Conservation (phyloP, 352 stramenopile species). For the Phytophthora lateralis region DNA sequence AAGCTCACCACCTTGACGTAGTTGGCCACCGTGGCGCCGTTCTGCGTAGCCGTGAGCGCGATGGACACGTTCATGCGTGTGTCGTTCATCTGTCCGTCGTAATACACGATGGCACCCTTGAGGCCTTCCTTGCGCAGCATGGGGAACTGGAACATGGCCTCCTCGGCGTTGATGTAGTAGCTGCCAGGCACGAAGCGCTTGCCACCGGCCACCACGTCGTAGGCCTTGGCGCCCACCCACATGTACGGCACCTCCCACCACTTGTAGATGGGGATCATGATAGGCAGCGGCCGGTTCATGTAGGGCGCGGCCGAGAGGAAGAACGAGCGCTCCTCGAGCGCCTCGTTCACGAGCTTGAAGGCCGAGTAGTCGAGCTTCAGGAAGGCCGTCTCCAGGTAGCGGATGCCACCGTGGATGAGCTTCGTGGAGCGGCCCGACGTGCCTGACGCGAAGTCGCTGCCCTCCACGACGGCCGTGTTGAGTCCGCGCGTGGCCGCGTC, state of each 20-base stretch:
- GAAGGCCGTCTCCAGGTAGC: conserved; percentile 96
- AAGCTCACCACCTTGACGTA: conserved; percentile 90
- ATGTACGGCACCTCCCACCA: conserved; percentile 97
- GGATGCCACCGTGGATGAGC: conserved; percentile 95
- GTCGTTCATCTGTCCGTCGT: conserved; percentile 95
- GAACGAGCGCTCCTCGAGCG: conserved; percentile 92
- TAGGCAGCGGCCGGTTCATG: conserved; percentile 94
- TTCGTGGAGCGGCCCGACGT: conserved; percentile 95
- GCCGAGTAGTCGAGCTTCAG: conserved; percentile 90
- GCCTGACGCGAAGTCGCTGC: conserved; percentile 91
- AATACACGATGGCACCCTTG: conserved; percentile 93
- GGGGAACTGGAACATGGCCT: conserved; percentile 94
- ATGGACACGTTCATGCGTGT: conserved; percentile 95
- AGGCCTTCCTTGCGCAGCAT: conserved; percentile 93
- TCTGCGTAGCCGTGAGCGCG: conserved; percentile 93
- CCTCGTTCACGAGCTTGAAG: conserved; percentile 93
- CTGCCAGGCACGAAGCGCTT: conserved; percentile 89
- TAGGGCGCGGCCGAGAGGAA: conserved; percentile 94
- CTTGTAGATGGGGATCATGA: conserved; percentile 96
- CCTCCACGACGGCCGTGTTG: conserved; percentile 93
- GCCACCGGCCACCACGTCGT: conserved; percentile 92
- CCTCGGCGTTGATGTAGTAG: conserved; percentile 91
- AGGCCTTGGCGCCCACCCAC: conserved; percentile 92
- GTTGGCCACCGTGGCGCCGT: conserved; percentile 92
- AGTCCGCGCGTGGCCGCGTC: conserved; percentile 93